Evolutionary conservation across 805 yeast genomes (phyloP).

Genomic region (Pichia kluyveri): DNA sequence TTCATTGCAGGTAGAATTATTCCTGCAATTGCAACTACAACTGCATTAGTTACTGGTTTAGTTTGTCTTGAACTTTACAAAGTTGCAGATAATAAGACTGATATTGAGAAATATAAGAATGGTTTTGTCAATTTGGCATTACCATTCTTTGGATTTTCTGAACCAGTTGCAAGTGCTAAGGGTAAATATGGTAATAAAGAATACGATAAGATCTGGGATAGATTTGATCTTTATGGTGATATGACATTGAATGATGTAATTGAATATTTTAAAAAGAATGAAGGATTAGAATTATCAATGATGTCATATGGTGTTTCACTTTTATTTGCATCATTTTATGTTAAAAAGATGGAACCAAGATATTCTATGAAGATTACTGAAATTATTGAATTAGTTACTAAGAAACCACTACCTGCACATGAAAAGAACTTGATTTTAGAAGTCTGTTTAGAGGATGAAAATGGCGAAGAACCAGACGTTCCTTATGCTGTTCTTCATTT

Average conservation of each 20-base stretch:
- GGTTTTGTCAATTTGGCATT: slow-evolving; percentile 88
- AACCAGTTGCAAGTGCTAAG: slow-evolving; percentile 82
- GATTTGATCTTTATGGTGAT: slow-evolving; percentile 76
- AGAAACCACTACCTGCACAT: slow-evolving; percentile 68
- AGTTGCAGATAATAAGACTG: slow-evolving; percentile 66
- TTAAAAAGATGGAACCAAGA: slow-evolving; percentile 81
- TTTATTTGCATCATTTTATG: slow-evolving; percentile 88
- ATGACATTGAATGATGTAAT: slow-evolving; percentile 34
- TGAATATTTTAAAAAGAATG: slow-evolving; percentile 59
- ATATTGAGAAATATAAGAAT: slow-evolving; percentile 81
- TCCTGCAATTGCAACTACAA: slow-evolving; percentile 98
- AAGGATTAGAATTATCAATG: slow-evolving; percentile 86
- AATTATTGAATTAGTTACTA: slow-evolving; percentile 75
- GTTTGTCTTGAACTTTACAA: slow-evolving; percentile 88
- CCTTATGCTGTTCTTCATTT: slow-evolving; percentile 72
- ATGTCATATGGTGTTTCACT: slow-evolving; percentile 83
- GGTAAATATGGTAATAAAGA: slow-evolving; percentile 70
- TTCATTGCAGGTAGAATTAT: slow-evolving; percentile 97
- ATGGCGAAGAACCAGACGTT: slow-evolving; percentile 93
- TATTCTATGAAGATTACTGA: slow-evolving; percentile 57
- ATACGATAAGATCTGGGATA: slow-evolving; percentile 91
- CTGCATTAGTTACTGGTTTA: slow-evolving; percentile 95
- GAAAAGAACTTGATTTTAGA: slow-evolving; percentile 77
- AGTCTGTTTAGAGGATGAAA: slow-evolving; percentile 83
- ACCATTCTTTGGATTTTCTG: slow-evolving; percentile 95